Evolutionary conservation across 139 green algal genomes (phyloP).

Genomic region (Astrephomene gubernaculifera): DNA sequence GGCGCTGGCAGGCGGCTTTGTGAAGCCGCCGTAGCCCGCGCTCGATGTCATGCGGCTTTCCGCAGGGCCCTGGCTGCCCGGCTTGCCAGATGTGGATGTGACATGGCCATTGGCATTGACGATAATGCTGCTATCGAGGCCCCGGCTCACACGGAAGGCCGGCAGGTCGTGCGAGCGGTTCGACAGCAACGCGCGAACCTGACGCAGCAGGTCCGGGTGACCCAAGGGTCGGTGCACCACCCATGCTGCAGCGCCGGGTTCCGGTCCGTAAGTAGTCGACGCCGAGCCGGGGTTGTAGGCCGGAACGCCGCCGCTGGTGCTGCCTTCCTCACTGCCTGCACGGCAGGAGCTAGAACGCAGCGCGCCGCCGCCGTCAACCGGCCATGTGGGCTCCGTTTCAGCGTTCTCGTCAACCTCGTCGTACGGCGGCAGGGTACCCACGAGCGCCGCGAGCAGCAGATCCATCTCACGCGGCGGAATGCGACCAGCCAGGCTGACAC

Average conservation of each 20-base stretch:
- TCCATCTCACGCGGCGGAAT: conserved; percentile 45
- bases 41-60: no score
- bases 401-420: neutral
- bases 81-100: no score
- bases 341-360: neutral
- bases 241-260: neutral
- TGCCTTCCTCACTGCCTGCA: neutral
- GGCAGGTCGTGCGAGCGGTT: no score
- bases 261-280: neutral
- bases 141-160: no score
- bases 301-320: neutral
- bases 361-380: neutral
- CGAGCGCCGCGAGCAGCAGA: conserved; percentile 30
- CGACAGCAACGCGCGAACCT: conserved; percentile 6
- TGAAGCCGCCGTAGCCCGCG: no score
- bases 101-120: no score
- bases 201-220: conserved; percentile 4
- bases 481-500: conserved; percentile 42
- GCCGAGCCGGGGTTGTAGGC: neutral
- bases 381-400: neutral
- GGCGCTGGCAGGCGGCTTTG: no score
- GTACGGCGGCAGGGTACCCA: conserved; percentile 12
- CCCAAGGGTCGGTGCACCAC: conserved; percentile 16
- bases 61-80: no score
- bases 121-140: no score